Percentiles rank a stretch among this genome's conserved stretches.
Evolutionary conservation across 192 early-diverging fungal genomes (phyloP).

Genomic region (Coemansia sp.): DNA sequence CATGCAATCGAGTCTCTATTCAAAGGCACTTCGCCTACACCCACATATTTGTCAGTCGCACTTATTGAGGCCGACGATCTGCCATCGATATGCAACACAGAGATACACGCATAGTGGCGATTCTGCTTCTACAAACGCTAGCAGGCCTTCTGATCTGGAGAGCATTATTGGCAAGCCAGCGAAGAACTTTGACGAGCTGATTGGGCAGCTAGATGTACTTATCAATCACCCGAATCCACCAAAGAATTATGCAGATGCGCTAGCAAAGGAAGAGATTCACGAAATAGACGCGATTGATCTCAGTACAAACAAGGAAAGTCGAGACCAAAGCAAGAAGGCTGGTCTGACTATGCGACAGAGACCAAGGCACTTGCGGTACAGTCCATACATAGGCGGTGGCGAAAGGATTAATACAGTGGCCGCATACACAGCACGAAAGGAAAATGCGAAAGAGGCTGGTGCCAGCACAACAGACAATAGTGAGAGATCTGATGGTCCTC

Average conservation of each 20-base stretch:
- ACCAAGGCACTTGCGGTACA: slow-evolving; percentile 13
- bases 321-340: neutral
- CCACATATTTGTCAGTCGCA: neutral
- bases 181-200: slow-evolving; percentile 28
- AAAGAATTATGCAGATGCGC: slow-evolving; percentile 50
- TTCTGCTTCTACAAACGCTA: neutral
- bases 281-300: slow-evolving; percentile 11
- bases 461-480: too few relatives aligned
- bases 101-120: neutral
- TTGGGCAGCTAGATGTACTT: slow-evolving; percentile 40
- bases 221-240: slow-evolving; percentile 52
- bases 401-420: too few relatives aligned
- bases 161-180: slow-evolving; percentile 40
- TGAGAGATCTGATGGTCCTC: too few relatives aligned
- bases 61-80: neutral
- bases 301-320: slow-evolving; percentile 1
- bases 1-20: slow-evolving; percentile 39
- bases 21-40: slow-evolving; percentile 9
- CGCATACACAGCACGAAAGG: too few relatives aligned
- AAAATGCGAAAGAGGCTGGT: too few relatives aligned
- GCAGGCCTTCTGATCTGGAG: slow-evolving; percentile 18
- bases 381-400: neutral
- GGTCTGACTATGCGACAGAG: slow-evolving; percentile 15
- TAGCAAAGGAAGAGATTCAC: slow-evolving; percentile 51
- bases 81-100: neutral